Conservation (phyloP, 805 yeast species). For the Candida wancherniae region DNA sequence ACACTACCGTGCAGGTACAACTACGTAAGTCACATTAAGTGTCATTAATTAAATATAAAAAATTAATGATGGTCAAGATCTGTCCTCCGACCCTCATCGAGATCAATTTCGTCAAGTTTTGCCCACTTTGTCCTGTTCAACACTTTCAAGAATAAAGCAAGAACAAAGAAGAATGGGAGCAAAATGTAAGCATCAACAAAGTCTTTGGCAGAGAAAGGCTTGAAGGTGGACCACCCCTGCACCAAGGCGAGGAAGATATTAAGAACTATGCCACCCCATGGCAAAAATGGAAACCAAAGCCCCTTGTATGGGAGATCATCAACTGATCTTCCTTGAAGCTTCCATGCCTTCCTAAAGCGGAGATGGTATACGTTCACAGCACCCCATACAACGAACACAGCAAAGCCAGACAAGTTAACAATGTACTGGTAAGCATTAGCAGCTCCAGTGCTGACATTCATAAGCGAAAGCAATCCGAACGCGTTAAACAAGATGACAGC, state of each 20-base stretch:
- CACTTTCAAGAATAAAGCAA: constrained; percentile 35
- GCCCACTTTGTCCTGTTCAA: constrained; percentile 40
- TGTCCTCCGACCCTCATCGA: constrained; percentile 46
- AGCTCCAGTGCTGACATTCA: constrained; percentile 56
- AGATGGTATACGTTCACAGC: constrained; percentile 51
- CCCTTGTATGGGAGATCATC: constrained; percentile 35
- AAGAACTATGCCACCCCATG: constrained; percentile 45
- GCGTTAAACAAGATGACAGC: constrained; percentile 52
- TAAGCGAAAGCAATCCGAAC: constrained; percentile 52
- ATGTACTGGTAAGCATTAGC: constrained; percentile 56
- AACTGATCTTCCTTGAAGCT: constrained; percentile 31
- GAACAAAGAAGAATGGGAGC: constrained; percentile 50
- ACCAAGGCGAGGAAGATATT: constrained; percentile 52
- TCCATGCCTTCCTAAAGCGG: constrained; percentile 47
- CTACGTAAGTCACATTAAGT: too few relatives aligned
- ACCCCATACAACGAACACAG: constrained; percentile 67
- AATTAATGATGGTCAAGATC: too few relatives aligned
- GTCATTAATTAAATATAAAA: too few relatives aligned
- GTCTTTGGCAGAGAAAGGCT: constrained; percentile 47
- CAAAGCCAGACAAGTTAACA: constrained; percentile 60
- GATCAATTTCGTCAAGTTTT: constrained; percentile 41
- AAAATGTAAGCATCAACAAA: constrained; percentile 58
- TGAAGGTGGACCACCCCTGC: constrained; percentile 63
- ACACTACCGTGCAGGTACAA: too few relatives aligned
- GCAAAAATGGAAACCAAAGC: constrained; percentile 46